Evolutionary conservation across 75 land plant species (phyloP).

Genomic region (Isoetes taiwanensis): DNA sequence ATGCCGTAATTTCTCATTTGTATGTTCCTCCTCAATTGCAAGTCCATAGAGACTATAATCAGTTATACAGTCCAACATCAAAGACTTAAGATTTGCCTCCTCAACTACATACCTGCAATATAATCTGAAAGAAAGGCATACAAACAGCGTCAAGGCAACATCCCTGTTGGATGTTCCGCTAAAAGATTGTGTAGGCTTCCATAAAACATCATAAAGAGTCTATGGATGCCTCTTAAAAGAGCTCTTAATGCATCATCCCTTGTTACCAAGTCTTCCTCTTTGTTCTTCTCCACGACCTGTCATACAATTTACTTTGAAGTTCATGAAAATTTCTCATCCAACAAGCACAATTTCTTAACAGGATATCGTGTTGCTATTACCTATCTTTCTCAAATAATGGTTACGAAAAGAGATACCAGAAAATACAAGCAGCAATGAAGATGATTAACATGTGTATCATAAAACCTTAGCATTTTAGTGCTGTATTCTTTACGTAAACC

Average conservation of each 20-base stretch:
- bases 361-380: too few relatives aligned
- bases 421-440: background rate
- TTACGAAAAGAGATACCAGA: too few relatives aligned
- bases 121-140: constrained; percentile 74
- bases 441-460: background rate
- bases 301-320: background rate
- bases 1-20: too few relatives aligned
- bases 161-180: constrained; percentile 69
- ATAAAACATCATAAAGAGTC: constrained; percentile 73
- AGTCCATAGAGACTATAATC: too few relatives aligned
- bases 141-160: constrained; percentile 51
- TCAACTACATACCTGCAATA: constrained; percentile 67
- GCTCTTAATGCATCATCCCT: constrained; percentile 46
- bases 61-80: too few relatives aligned
- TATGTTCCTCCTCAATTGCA: too few relatives aligned
- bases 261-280: constrained; percentile 54
- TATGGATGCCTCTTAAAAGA: constrained; percentile 68
- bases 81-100: too few relatives aligned
- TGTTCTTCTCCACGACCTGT: constrained; percentile 79
- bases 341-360: background rate
- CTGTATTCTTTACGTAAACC: too few relatives aligned
- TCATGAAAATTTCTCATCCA: background rate
- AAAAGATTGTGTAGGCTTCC: constrained; percentile 66
- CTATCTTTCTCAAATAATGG: too few relatives aligned
- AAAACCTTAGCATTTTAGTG: too few relatives aligned